Conservation (phyloP, 2,329 filamentous ascomycete genomes). For the Apiospora marii region DNA sequence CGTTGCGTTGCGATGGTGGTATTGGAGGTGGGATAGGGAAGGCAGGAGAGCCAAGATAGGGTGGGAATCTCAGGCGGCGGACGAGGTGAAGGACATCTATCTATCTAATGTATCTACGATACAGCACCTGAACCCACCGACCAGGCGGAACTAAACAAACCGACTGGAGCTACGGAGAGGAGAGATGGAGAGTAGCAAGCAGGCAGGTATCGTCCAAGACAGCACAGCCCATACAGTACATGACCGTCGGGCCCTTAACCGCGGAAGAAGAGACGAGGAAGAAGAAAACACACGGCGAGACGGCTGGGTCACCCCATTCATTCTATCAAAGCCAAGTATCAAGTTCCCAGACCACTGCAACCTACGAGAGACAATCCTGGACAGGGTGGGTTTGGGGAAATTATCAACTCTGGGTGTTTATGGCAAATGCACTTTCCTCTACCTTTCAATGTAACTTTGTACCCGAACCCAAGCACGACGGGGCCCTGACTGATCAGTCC, state of each 20-base stretch:
- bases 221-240: slow-evolving; percentile 14
- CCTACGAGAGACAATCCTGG: slow-evolving; percentile 21
- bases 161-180: background rate
- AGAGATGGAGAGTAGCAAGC: background rate
- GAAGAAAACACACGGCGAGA: slow-evolving; percentile 20
- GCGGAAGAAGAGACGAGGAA: slow-evolving; percentile 17
- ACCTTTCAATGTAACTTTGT: slow-evolving; percentile 8
- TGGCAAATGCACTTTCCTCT: slow-evolving; percentile 15
- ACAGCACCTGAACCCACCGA: background rate
- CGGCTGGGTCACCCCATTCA: slow-evolving; percentile 21
- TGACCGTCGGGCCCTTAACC: background rate
- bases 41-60: slow-evolving; percentile 11
- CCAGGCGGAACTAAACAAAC: slow-evolving; percentile 18
- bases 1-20: slow-evolving; percentile 22
- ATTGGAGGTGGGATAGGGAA: slow-evolving; percentile 15
- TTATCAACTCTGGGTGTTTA: slow-evolving; percentile 26
- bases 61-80: slow-evolving; percentile 15
- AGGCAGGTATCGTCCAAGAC: background rate
- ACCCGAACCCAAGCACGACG: background rate
- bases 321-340: slow-evolving; percentile 23
- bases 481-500: slow-evolving; percentile 18
- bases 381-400: slow-evolving; percentile 26
- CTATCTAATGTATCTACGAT: slow-evolving; percentile 22
- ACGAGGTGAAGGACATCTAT: slow-evolving; percentile 17
- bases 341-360: slow-evolving; percentile 23